Conservation (phyloP, 176 grass and related monocot species). For the Avena sativa region DNA sequence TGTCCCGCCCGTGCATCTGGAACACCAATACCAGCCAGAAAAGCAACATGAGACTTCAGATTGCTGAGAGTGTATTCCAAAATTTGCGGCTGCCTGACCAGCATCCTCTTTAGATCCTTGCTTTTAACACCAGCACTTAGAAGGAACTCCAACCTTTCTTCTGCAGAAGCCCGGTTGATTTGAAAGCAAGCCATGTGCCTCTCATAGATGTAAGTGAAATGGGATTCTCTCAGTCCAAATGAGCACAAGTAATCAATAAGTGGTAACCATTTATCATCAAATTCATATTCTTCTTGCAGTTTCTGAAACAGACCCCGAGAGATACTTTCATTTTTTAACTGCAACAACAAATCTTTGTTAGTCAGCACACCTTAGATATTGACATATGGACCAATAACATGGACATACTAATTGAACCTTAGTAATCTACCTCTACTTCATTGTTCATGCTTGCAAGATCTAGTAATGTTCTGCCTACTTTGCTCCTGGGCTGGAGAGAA, state of each 20-base stretch:
- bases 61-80: slow-evolving; percentile 85
- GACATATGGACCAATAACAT: slow-evolving; percentile 41
- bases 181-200: slow-evolving; percentile 91
- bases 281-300: slow-evolving; percentile 82
- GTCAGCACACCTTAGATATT: neutral
- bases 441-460: slow-evolving; percentile 51
- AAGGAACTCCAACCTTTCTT: slow-evolving; percentile 85
- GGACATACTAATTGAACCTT: slow-evolving; percentile 35
- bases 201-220: slow-evolving; percentile 85
- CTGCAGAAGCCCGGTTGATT: slow-evolving; percentile 72
- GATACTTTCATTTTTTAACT: slow-evolving; percentile 81
- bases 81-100: slow-evolving; percentile 93
- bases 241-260: slow-evolving; percentile 92
- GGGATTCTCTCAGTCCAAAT: slow-evolving; percentile 82
- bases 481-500: slow-evolving; percentile 37
- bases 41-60: slow-evolving; percentile 86
- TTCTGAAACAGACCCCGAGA: slow-evolving; percentile 68
- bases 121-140: slow-evolving; percentile 81
- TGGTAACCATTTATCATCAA: slow-evolving; percentile 89
- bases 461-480: slow-evolving; percentile 32
- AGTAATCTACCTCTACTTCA: slow-evolving; percentile 66
- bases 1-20: slow-evolving; percentile 67
- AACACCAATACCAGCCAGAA: slow-evolving; percentile 77
- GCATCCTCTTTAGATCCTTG: slow-evolving; percentile 85
- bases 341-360: slow-evolving; percentile 47